These are phyloP conservation scores for Colletotrichum tofieldiae DNA, from an alignment of 2,329 filamentous ascomycete species.

Conservation along the genomic window DNA sequence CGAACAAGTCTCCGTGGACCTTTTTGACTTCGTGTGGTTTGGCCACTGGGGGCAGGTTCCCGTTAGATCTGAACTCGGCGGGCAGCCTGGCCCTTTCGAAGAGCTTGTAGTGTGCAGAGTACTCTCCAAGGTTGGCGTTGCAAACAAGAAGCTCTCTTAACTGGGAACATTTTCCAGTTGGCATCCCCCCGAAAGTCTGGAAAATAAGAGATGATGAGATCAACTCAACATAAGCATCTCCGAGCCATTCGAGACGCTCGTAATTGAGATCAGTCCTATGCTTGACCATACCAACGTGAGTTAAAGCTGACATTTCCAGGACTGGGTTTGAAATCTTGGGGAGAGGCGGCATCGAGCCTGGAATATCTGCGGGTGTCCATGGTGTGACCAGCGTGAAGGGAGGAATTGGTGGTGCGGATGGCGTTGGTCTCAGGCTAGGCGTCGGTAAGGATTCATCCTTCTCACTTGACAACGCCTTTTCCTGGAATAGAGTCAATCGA, in stretches of 20 bases:
- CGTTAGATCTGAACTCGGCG: slow-evolving; percentile 54
- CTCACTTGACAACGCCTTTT: not conserved
- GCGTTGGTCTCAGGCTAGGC: not conserved
- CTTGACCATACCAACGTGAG: slow-evolving; percentile 68
- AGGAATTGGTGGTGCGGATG: slow-evolving; percentile 23
- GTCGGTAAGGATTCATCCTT: not conserved
- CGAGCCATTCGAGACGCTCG: slow-evolving; percentile 89
- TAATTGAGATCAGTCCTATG: slow-evolving; percentile 69
- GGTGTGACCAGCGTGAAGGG: slow-evolving; percentile 53
- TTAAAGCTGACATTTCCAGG: slow-evolving; percentile 77
- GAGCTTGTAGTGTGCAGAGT: slow-evolving; percentile 80
- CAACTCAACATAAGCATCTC: slow-evolving; percentile 88
- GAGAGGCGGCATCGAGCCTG: slow-evolving; percentile 67
- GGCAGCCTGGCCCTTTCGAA: slow-evolving; percentile 75
- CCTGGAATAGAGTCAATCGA: slow-evolving; percentile 2
- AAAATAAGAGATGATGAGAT: slow-evolving; percentile 84
- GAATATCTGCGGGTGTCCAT: slow-evolving; percentile 68
- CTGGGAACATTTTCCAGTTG: slow-evolving; percentile 80
- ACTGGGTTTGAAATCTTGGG: slow-evolving; percentile 73
- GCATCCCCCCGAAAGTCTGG: slow-evolving; percentile 76
- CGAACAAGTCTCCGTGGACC: slow-evolving; percentile 88
- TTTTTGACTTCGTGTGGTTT: slow-evolving; percentile 73
- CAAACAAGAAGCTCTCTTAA: slow-evolving; percentile 85
- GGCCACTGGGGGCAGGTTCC: slow-evolving; percentile 49
- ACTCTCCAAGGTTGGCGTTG: slow-evolving; percentile 83